Conservation (phyloP, 371 early-diverging fungal species). For the Choanephora cucurbitarum region DNA sequence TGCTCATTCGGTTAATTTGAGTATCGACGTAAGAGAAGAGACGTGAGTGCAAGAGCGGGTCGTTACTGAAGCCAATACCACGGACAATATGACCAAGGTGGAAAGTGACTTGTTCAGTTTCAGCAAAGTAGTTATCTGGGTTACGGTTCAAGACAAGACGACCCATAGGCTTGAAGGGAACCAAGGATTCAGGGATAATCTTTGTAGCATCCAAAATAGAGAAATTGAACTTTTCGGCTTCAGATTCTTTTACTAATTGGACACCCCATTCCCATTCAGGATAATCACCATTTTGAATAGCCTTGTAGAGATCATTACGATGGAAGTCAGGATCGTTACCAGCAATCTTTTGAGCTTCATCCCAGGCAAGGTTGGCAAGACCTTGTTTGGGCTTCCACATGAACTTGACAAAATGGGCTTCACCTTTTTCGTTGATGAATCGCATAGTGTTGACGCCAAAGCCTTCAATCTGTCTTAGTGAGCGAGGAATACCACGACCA, state of each 20-base stretch:
- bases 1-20: slow-evolving; percentile 49
- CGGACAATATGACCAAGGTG: slow-evolving; percentile 41
- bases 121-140: slow-evolving; percentile 57
- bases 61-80: slow-evolving; percentile 54
- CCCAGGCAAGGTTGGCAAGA: slow-evolving; percentile 43
- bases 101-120: slow-evolving; percentile 58
- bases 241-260: slow-evolving; percentile 46
- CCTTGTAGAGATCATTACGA: slow-evolving; percentile 47
- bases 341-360: slow-evolving; percentile 53
- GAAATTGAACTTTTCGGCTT: slow-evolving; percentile 49
- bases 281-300: slow-evolving; percentile 50
- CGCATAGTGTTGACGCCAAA: slow-evolving; percentile 53
- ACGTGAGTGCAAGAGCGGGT: slow-evolving; percentile 59
- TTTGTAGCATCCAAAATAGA: slow-evolving; percentile 60
- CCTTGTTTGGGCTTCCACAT: slow-evolving; percentile 55
- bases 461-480: slow-evolving; percentile 45
- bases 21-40: slow-evolving; percentile 57
- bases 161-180: slow-evolving; percentile 50
- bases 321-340: slow-evolving; percentile 56
- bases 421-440: slow-evolving; percentile 48
- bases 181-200: slow-evolving; percentile 48
- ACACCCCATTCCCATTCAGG: slow-evolving; percentile 56
- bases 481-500: slow-evolving; percentile 49
- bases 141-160: slow-evolving; percentile 54
- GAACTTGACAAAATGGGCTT: slow-evolving; percentile 49